Conservation (phyloP, 2,329 filamentous ascomycete genomes). For the Ceratocystis ficicola region DNA sequence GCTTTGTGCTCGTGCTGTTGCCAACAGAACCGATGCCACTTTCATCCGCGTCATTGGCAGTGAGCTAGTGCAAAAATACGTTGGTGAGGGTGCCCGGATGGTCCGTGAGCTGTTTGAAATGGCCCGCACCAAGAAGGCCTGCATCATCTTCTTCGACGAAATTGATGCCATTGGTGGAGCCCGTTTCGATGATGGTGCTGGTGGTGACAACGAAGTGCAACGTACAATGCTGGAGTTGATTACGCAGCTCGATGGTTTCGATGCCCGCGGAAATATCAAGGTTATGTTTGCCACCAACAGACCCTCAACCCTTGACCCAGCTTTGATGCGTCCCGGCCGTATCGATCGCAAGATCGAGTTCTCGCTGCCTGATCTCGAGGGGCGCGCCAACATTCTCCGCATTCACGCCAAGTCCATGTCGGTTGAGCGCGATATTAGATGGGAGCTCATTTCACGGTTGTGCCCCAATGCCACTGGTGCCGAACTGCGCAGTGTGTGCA, state of each 20-base stretch:
- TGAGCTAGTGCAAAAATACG: slow-evolving; percentile 97
- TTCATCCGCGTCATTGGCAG: slow-evolving; percentile 98
- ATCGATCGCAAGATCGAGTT: slow-evolving; percentile 99
- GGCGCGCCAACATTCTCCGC: slow-evolving; percentile 89
- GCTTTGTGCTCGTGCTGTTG: slow-evolving; percentile 89
- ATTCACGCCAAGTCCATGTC: slow-evolving; percentile 99
- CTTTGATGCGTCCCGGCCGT: slow-evolving; percentile 89
- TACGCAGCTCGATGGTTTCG: slow-evolving; percentile 92
- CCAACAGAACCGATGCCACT: slow-evolving; percentile 94
- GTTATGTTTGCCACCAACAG: slow-evolving; percentile 99
- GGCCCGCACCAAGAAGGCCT: slow-evolving; percentile 98
- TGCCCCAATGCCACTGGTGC: slow-evolving; percentile 97
- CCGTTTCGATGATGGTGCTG: slow-evolving; percentile 90
- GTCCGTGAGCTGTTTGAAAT: slow-evolving; percentile 98
- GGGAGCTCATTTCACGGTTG: slow-evolving; percentile 93
- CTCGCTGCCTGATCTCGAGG: slow-evolving; percentile 90
- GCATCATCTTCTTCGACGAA: slow-evolving; percentile 95
- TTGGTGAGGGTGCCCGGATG: slow-evolving; percentile 96
- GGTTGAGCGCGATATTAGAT: slow-evolving; percentile 94
- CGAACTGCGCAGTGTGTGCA: slow-evolving; percentile 90
- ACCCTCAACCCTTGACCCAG: slow-evolving; percentile 90
- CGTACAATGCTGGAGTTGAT: slow-evolving; percentile 97
- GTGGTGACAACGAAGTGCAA: slow-evolving; percentile 95
- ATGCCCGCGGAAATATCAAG: slow-evolving; percentile 95
- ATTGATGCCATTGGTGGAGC: slow-evolving; percentile 93